Evolutionary conservation across 352 stramenopile species (phyloP), one percentile per base, ranked within the genome.

Genomic region (Phytophthora multivora): DNA sequence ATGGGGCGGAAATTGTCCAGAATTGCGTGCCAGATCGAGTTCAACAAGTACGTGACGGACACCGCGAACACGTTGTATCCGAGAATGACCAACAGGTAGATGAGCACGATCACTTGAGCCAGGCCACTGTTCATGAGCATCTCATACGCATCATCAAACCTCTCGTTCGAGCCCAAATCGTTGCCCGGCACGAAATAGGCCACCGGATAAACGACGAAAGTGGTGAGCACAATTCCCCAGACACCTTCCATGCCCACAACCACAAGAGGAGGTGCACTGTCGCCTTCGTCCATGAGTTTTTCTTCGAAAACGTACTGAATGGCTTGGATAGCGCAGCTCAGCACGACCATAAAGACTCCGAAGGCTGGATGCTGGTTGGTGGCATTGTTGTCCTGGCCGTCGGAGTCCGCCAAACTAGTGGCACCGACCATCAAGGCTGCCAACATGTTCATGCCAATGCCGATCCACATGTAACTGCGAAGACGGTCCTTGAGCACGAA

Each of bases 251-350:
- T 98, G 19, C 96, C 96, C 53, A 95, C 84, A 25, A 95, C 87
- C 2, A 99, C 95, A 13, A 99, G 78, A 28, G 97, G 86, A 26
- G 96, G 94, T 30, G 95, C 91, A 48, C 86, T 93, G 51, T 96
- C 83, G 50, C 95, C 91, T 68, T 98, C 95, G 52, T 93, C 93
- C 92, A 99, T 98, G 33, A 98, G 87, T 74, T 98, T 98, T 77
- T 99, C 97, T 66, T 99, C 96, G 63, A 98, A 98, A 23, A 98
- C 96, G 79, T 98, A 99, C 62, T 99, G 95, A 21, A 97, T 75
- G 2, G 91, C 90, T 69, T 98, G 95, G 8, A 98, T 94, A 36
- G 96, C 90, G 50, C 96, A 98, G 58, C 96, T 98, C 2, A 97
- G 62, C 40, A 99, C 86, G 41, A 99, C 93, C 69, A 99, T 93